Percentiles rank a stretch among this genome's conserved stretches.
Conservation (phyloP, 345 rosid species). For the Gossypium anomalum region DNA sequence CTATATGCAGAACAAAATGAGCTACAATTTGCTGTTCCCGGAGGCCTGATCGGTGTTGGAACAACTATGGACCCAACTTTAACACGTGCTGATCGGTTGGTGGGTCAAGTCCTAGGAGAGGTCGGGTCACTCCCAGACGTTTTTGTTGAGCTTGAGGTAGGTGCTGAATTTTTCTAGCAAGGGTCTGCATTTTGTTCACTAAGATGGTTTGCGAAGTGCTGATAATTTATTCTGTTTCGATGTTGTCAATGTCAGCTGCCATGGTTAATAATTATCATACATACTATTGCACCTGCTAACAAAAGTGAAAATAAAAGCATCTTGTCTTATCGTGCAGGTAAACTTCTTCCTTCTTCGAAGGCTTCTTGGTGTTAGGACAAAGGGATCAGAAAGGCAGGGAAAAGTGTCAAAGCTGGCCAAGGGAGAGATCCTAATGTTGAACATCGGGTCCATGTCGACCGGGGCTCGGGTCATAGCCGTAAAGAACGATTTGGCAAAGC, state of each 20-base stretch:
- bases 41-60: slow-evolving; percentile 29
- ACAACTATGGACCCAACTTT: neutral
- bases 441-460: slow-evolving; percentile 91
- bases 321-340: slow-evolving; percentile 39
- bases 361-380: slow-evolving; percentile 87
- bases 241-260: neutral
- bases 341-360: slow-evolving; percentile 84
- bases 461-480: slow-evolving; percentile 90
- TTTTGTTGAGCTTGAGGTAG: slow-evolving; percentile 88
- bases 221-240: slow-evolving; percentile 2
- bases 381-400: slow-evolving; percentile 89
- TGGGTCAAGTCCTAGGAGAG: neutral
- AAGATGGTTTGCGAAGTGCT: neutral
- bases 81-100: neutral
- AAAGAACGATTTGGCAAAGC: slow-evolving; percentile 31
- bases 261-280: neutral
- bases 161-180: neutral
- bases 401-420: slow-evolving; percentile 85
- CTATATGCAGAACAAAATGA: slow-evolving; percentile 88
- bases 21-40: slow-evolving; percentile 94
- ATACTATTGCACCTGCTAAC: neutral
- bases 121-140: slow-evolving; percentile 85
- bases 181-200: neutral
- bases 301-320: neutral
- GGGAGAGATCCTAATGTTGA: slow-evolving; percentile 90